A percentile compares a stretch with the other conserved stretches of the same genome.
These are phyloP conservation scores for Citrullus amarus DNA, from an alignment of 306 rosid genomes.

Conservation along the genomic window DNA sequence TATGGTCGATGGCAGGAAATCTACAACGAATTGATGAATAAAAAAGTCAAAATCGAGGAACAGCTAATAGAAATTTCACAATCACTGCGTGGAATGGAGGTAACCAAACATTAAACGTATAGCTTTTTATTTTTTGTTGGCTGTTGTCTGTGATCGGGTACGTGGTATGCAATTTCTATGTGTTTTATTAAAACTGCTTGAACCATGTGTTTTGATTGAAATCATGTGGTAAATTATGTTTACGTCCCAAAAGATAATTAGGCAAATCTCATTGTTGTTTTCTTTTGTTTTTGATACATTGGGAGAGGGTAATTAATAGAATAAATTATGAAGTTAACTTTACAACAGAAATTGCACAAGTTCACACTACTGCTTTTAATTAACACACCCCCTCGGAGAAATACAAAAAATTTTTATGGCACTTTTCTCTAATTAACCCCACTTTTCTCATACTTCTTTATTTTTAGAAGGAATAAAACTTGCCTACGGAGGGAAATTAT, in stretches of 20 bases:
- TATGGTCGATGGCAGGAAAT: constrained; percentile 30
- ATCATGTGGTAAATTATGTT: neutral
- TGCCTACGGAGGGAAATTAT: neutral
- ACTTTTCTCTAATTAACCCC: neutral
- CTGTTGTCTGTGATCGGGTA: neutral
- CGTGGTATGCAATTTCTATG: neutral
- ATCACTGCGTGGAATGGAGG: constrained; percentile 45
- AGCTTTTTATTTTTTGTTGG: neutral
- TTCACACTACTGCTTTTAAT: neutral
- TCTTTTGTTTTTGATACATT: neutral
- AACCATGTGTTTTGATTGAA: neutral
- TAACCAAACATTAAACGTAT: neutral
- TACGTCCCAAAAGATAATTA: neutral
- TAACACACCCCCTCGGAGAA: neutral
- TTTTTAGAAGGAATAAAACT: neutral
- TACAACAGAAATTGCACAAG: neutral
- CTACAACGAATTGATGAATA: constrained; percentile 27
- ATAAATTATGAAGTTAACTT: neutral
- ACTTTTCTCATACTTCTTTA: neutral
- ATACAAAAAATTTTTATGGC: neutral
- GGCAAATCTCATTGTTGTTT: neutral
- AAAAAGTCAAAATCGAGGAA: constrained; percentile 47
- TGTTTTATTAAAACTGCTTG: neutral
- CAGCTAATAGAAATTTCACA: constrained; percentile 39
- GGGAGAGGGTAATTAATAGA: neutral